Conservation (phyloP, 2,329 filamentous ascomycete genomes). For the Cytospora mali region DNA sequence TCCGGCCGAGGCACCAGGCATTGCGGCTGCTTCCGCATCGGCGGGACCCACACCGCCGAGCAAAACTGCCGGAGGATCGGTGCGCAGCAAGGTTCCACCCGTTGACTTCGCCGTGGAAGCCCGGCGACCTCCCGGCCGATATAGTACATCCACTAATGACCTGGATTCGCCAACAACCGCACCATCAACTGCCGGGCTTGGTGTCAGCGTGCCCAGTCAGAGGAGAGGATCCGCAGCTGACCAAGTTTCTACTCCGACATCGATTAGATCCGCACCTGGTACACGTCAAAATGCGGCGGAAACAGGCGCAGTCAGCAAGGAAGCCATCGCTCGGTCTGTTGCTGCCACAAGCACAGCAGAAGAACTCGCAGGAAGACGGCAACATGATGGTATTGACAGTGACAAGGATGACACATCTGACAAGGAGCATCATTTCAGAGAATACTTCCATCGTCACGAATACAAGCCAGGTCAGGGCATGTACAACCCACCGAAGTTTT, state of each 20-base stretch:
- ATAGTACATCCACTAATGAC: slow-evolving; percentile 28
- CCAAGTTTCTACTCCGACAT: slow-evolving; percentile 26
- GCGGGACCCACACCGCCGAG: slow-evolving; percentile 19
- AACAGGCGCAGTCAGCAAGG: slow-evolving; percentile 10
- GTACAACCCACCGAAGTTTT: slow-evolving; percentile 61
- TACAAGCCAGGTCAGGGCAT: slow-evolving; percentile 54
- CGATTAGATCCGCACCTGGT: slow-evolving; percentile 14
- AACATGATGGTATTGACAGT: slow-evolving; percentile 37
- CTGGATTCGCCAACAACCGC: slow-evolving; percentile 27
- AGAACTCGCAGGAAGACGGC: slow-evolving; percentile 20
- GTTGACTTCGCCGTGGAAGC: slow-evolving; percentile 18
- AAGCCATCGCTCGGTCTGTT: slow-evolving; percentile 16
- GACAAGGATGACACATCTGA: slow-evolving; percentile 35
- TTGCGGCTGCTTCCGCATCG: slow-evolving; percentile 23
- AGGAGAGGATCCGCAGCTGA: slow-evolving; percentile 25
- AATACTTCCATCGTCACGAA: slow-evolving; percentile 46
- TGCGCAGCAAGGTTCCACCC: slow-evolving; percentile 25
- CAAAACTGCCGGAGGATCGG: slow-evolving; percentile 23
- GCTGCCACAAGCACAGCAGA: slow-evolving; percentile 21
- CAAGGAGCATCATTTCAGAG: slow-evolving; percentile 40
- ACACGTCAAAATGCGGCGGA: slow-evolving; percentile 19
- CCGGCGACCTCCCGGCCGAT: slow-evolving; percentile 15
- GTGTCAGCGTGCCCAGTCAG: slow-evolving; percentile 31
- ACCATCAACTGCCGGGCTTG: slow-evolving; percentile 29
- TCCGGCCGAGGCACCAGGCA: slow-evolving; percentile 3